These are phyloP conservation scores for Aspergillus fructus DNA, from an alignment of 2,329 filamentous ascomycete species.

Conservation along the genomic window DNA sequence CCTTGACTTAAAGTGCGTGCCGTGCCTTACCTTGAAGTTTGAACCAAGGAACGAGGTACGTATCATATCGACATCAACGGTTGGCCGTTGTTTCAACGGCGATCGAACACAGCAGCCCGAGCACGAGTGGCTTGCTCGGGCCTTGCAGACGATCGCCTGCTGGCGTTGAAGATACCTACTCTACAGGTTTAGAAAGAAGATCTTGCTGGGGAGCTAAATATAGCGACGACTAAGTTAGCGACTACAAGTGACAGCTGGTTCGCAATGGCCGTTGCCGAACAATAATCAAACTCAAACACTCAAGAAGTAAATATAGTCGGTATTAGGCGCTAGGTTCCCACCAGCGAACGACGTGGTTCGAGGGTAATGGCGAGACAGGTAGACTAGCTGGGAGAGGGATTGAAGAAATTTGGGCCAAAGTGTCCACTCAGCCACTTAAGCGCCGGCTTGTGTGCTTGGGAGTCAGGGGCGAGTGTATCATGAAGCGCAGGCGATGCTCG, in stretches of 20 bases:
- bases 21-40: too few relatives aligned
- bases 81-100: neutral
- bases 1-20: too few relatives aligned
- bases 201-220: neutral
- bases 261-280: neutral
- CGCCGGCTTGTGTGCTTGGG: neutral
- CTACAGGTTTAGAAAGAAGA: neutral
- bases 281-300: neutral
- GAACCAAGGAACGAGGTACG: neutral
- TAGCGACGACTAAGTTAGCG: neutral
- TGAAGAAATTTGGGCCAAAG: neutral
- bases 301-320: neutral
- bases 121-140: neutral
- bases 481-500: slow-evolving; percentile 2
- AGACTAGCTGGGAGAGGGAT: neutral
- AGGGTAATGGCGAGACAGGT: neutral
- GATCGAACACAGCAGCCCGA: neutral
- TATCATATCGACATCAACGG: too few relatives aligned
- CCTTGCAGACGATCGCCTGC: neutral
- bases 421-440: neutral
- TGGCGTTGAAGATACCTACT: neutral
- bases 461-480: neutral
- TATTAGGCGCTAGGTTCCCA: neutral
- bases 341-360: neutral
- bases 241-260: neutral